These are phyloP conservation scores for Eucalyptus marginata DNA, from an alignment of 345 rosid genomes.

Conservation along the genomic window DNA sequence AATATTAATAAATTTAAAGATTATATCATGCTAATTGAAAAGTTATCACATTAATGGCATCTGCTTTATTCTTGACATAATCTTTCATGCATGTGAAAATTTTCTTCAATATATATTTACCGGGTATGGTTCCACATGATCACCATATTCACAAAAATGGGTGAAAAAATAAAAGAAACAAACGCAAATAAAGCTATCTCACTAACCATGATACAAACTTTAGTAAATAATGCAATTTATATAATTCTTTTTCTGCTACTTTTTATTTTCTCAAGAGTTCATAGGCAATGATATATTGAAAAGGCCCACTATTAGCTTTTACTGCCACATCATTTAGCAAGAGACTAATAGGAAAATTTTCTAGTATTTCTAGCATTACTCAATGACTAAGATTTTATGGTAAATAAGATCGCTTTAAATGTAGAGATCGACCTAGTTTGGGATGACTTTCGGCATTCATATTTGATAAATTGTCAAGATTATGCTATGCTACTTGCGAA, in stretches of 20 bases:
- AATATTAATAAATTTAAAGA: background rate
- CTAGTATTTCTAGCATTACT: background rate
- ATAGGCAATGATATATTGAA: background rate
- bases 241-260: background rate
- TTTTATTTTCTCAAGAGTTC: background rate
- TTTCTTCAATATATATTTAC: background rate
- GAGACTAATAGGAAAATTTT: background rate
- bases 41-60: background rate
- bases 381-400: background rate
- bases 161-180: background rate
- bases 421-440: background rate
- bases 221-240: background rate
- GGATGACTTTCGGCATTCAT: background rate
- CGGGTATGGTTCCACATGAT: background rate
- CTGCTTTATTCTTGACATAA: background rate
- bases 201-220: background rate
- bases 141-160: background rate
- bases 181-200: background rate
- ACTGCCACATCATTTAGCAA: background rate
- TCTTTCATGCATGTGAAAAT: background rate
- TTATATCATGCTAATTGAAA: background rate
- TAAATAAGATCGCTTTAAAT: background rate
- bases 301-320: background rate
- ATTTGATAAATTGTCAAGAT: background rate
- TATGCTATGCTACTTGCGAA: background rate